These are phyloP conservation scores for Diospyros kaki DNA, from an alignment of 148 eudicot genomes.

Conservation along the genomic window DNA sequence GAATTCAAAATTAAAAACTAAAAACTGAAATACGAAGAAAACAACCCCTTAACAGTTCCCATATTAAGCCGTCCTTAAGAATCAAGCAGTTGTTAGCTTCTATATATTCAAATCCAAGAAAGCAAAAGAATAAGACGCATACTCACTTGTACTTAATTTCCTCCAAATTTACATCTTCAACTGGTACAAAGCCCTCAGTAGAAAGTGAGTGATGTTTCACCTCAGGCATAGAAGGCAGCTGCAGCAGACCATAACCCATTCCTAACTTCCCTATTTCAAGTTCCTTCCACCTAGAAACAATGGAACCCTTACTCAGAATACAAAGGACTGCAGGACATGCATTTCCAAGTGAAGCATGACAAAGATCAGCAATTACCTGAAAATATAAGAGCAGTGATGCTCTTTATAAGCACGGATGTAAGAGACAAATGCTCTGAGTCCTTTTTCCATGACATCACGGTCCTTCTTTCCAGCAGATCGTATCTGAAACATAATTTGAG, in stretches of 20 bases:
- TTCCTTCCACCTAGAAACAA: slow-evolving; percentile 53
- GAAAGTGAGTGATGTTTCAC: slow-evolving; percentile 68
- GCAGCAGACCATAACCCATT: slow-evolving; percentile 89
- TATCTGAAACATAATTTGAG: slow-evolving; percentile 39
- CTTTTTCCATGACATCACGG: slow-evolving; percentile 94
- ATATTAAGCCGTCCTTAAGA: background rate
- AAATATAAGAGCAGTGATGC: slow-evolving; percentile 81
- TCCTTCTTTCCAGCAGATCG: slow-evolving; percentile 70
- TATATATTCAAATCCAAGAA: background rate
- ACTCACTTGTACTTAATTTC: slow-evolving; percentile 91
- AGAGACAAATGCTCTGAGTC: slow-evolving; percentile 77
- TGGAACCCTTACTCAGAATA: background rate
- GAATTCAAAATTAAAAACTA: no score
- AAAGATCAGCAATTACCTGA: slow-evolving; percentile 41
- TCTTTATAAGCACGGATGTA: slow-evolving; percentile 88
- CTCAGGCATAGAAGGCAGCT: slow-evolving; percentile 80
- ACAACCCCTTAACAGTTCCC: background rate
- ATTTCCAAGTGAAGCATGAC: background rate
- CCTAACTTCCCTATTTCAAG: slow-evolving; percentile 90
- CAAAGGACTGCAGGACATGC: background rate
- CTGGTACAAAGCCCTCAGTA: slow-evolving; percentile 65
- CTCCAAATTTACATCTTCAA: slow-evolving; percentile 56
- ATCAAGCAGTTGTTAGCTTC: slow-evolving; percentile 5
- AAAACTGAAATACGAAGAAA: no score
- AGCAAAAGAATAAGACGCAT: slow-evolving; percentile 6